Percentiles rank a stretch among this genome's conserved stretches.
These are phyloP conservation scores for Termitomyces sp. DNA, from an alignment of 768 basidiomycete species.

Conservation along the genomic window DNA sequence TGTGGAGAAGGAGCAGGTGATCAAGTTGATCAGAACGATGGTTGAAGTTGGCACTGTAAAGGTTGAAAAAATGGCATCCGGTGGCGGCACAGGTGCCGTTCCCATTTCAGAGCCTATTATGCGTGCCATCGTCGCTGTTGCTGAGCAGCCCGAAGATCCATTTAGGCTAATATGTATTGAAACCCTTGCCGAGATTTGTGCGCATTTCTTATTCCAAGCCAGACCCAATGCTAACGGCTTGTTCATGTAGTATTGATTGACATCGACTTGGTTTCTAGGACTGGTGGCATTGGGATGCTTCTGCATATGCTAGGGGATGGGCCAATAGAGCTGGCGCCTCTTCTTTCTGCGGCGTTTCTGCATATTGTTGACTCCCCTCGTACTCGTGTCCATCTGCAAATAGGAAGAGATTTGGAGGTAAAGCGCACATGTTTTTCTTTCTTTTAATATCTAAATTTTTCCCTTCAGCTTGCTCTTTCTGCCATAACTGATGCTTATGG, in stretches of 20 bases:
- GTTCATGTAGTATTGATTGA: slow-evolving; percentile 71
- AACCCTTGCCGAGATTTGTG: slow-evolving; percentile 87
- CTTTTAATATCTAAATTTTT: neutral
- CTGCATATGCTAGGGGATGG: slow-evolving; percentile 89
- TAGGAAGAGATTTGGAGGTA: slow-evolving; percentile 90
- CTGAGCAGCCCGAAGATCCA: slow-evolving; percentile 89
- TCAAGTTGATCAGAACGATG: slow-evolving; percentile 82
- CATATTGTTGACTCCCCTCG: slow-evolving; percentile 82
- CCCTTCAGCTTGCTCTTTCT: slow-evolving; percentile 68
- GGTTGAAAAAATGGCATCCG: slow-evolving; percentile 36
- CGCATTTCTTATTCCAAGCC: slow-evolving; percentile 20
- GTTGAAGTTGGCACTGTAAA: slow-evolving; percentile 69
- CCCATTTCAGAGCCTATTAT: slow-evolving; percentile 73
- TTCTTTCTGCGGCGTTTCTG: slow-evolving; percentile 76
- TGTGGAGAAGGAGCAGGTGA: slow-evolving; percentile 86
- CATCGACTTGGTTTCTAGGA: slow-evolving; percentile 70
- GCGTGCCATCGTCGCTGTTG: slow-evolving; percentile 87
- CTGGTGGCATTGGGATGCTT: slow-evolving; percentile 82
- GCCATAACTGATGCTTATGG: slow-evolving; percentile 93
- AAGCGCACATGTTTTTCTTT: slow-evolving; percentile 8
- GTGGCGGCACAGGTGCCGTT: slow-evolving; percentile 36
- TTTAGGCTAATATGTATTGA: slow-evolving; percentile 79
- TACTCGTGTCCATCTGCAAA: slow-evolving; percentile 68
- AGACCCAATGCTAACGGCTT: neutral
- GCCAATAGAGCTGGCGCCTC: slow-evolving; percentile 71